Base-by-base conservation (phyloP, 225 moss, liverwort and hornwort species). In the Polytrichum commune region DNA sequence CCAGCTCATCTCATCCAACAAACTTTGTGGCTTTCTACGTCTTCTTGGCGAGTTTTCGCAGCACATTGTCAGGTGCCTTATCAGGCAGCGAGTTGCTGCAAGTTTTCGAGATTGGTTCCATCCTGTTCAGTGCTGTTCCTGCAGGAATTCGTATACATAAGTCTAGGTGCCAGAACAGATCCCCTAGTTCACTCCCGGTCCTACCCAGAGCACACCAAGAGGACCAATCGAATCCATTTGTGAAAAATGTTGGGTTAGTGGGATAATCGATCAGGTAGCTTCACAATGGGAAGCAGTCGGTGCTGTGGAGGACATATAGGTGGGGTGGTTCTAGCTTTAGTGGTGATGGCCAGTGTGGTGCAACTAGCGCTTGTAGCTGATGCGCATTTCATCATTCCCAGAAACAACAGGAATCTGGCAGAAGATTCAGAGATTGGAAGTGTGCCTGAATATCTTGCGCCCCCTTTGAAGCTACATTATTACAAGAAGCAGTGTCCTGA, bases 51-150 rank as follows among this genome's bases (percentile, higher is more conserved):
- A 66, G 46, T 33, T 80, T 74, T 24, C 74, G 27, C 8, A 75
- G 71, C 55, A 24, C 65, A 27, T 35, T 74, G 66, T 75, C 79
- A 3, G 75, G 79, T 2, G 71, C 75, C 19, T 72, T 80, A 23
- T 75, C 75, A 19, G 29, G 71, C 62, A 66, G 65, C 27, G 79
- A 80, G 60, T 53, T 80, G 13, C 35, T 71, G 9, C 75, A 75
- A 62, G 69, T 67, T 16, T 80, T 80, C 29, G 79, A 80, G 71
- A 38, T 63, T 16, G 71, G 75, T 5, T 80, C 79, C 26, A 72
- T 80, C 8, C 67, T 80, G 2, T 80, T 8, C 1, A 8, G 8
- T 35, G 35, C 10, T 10, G 35, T 35, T 35, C 35, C 35, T 35
- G 35, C 9, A 9, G 35, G 35, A 2, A 10, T 35, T 9, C 1